Evolutionary conservation across 148 eudicot species (phyloP), one percentile per base, ranked within the genome.

Genomic region (Salicornia ramosissima): DNA sequence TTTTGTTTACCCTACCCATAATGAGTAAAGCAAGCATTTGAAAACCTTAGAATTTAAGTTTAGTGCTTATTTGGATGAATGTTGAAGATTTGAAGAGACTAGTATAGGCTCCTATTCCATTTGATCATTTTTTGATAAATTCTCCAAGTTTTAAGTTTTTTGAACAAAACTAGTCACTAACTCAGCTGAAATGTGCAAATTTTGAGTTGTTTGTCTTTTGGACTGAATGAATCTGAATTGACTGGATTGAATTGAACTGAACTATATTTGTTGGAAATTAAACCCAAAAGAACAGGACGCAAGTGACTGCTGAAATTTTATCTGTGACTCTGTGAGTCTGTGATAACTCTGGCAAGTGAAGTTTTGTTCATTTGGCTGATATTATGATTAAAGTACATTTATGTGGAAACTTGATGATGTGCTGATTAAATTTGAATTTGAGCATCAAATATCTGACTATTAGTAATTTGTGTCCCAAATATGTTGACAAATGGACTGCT

Each of bases 381-480:
- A 13, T 68, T 52, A 51, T 67, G n/a, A 47, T 60, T 34, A 62
- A 50, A 62, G 22, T 42, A 73, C 12, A 22, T 54, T 29, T 64
- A 54, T 54, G 76, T 56, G 76, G 64, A 52, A 54, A 54, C n/a
- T 28, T 39, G 64, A 64, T 6, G 63, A 50, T 19, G 67, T 24
- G 64, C 39, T 18, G 39, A 52, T 69, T 52, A 49, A 55, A 25
- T 36, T 69, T 26, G 64, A 34, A 54, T 22, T 39, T 15, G 25
- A 30, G 8, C 36, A n/a, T 18, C 21, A 6, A 58, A 58, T 18
- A 0, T 7, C 22, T 15, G 50, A 19, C 50, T 46, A 46, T 3
- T 15, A 46, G 15, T 1, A 16, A 46, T 46, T 46, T 46, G 14
- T 4, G 5, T 46, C 1, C 15, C 50, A 46, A 46, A 31, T 26